phyloP scores from a whole-genome alignment of 2,329 filamentous ascomycete genomes.

The Metarhizium humberi region DNA sequence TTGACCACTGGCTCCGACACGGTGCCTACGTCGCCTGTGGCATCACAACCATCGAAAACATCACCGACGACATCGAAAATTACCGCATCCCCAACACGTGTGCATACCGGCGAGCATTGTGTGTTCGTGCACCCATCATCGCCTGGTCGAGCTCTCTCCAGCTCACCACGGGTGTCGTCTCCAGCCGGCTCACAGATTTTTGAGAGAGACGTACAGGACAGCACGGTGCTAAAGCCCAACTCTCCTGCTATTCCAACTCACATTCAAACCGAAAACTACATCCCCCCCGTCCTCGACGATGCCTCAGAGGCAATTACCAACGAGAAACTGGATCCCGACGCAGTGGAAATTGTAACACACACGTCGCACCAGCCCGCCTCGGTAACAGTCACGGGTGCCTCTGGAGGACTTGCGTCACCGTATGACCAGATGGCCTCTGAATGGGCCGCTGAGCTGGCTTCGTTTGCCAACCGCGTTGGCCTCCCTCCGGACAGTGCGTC shows the following conservation, averaged over 20 bases:
- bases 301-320: constrained; percentile 90
- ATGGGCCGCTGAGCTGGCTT: constrained; percentile 49
- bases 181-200: constrained; percentile 79
- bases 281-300: constrained; percentile 83
- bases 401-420: constrained; percentile 18
- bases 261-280: constrained; percentile 89
- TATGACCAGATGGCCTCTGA: constrained; percentile 35
- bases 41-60: constrained; percentile 1
- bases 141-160: constrained; percentile 55
- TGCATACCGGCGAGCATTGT: constrained; percentile 24
- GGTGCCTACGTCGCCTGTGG: constrained; percentile 21
- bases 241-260: constrained; percentile 87
- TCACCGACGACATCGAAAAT: constrained; percentile 8
- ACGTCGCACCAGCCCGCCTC: constrained; percentile 72
- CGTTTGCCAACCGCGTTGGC: constrained; percentile 37
- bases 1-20: constrained; percentile 25
- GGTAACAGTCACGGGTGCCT: constrained; percentile 50
- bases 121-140: constrained; percentile 47
- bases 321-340: constrained; percentile 71
- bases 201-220: constrained; percentile 88
- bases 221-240: constrained; percentile 52
- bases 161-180: constrained; percentile 67
- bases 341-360: constrained; percentile 88
- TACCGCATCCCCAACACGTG: constrained; percentile 29
- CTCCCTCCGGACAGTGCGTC: constrained; percentile 52